phyloP scores from a whole-genome alignment of 768 basidiomycete genomes.

The Trametes gibbosa region DNA sequence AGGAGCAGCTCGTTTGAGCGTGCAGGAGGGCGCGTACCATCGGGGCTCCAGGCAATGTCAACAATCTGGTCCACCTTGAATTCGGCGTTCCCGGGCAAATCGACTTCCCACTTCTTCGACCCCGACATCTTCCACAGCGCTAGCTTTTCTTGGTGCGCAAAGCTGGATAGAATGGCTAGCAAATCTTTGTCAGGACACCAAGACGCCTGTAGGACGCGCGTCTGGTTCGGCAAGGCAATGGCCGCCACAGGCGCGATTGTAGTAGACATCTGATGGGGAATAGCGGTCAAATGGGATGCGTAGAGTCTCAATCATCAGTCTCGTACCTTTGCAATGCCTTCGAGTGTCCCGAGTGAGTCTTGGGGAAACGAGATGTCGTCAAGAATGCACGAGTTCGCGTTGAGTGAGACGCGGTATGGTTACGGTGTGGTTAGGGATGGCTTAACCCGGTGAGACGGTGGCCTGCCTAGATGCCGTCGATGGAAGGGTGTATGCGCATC shows the following conservation, averaged over 20 bases:
- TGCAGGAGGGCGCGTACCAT: slow-evolving; percentile 46
- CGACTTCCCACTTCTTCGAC: slow-evolving; percentile 78
- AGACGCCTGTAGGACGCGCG: slow-evolving; percentile 57
- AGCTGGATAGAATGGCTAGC: slow-evolving; percentile 60
- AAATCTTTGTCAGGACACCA: slow-evolving; percentile 89
- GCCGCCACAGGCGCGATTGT: slow-evolving; percentile 57
- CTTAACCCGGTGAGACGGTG: not conserved
- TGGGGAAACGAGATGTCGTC: not conserved
- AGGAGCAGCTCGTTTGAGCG: slow-evolving; percentile 9
- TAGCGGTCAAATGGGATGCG: not conserved
- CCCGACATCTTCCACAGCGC: slow-evolving; percentile 82
- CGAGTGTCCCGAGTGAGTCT: no score
- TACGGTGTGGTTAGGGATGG: not conserved
- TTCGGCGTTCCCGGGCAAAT: slow-evolving; percentile 28
- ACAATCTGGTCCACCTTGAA: slow-evolving; percentile 43
- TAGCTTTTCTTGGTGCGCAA: slow-evolving; percentile 66
- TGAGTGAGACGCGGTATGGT: not conserved
- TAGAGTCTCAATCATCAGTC: not conserved
- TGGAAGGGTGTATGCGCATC: slow-evolving; percentile 1
- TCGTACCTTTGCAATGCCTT: not conserved
- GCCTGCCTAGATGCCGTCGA: not conserved
- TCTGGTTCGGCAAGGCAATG: slow-evolving; percentile 53
- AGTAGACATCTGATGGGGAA: slow-evolving; percentile 7
- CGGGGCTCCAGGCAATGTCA: slow-evolving; percentile 78
- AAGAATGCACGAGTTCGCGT: not conserved